phyloP scores from a whole-genome alignment of 352 stramenopile species.

The Sclerospora graminicola region DNA sequence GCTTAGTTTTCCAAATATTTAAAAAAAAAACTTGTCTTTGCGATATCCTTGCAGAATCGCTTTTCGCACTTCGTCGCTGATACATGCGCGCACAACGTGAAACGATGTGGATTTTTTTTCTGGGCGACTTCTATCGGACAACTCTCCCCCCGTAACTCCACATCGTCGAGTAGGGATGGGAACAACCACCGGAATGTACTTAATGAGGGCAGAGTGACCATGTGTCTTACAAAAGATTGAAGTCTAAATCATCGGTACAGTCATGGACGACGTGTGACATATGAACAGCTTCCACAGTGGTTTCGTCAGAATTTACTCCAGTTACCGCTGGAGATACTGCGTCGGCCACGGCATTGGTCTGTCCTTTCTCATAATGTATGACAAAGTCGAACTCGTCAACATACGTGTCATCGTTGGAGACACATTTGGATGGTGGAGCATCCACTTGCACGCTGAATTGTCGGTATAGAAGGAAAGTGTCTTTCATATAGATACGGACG shows the following conservation, averaged over 20 bases:
- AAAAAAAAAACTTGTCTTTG: too few species aligned
- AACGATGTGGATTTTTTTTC: too few species aligned
- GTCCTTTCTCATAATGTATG: not conserved
- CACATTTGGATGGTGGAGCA: conserved; percentile 5
- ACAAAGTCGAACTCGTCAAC: conserved; percentile 2
- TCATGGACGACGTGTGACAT: not conserved
- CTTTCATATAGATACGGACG: not conserved
- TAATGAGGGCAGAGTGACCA: not conserved
- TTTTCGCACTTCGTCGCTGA: too few species aligned
- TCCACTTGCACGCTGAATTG: conserved; percentile 1
- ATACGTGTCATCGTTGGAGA: conserved; percentile 1
- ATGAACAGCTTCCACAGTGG: not conserved
- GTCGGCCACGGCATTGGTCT: not conserved
- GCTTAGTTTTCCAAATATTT: too few species aligned
- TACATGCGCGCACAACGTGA: too few species aligned
- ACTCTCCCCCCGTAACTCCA: too few species aligned
- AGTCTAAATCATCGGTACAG: not conserved
- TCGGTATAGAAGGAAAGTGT: not conserved
- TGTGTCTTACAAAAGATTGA: not conserved
- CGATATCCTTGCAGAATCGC: too few species aligned
- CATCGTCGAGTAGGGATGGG: too few species aligned
- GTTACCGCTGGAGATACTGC: not conserved
- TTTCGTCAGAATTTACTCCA: not conserved
- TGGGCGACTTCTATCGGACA: too few species aligned
- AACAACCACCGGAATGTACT: too few species aligned